Conservation (phyloP, 768 basidiomycete genomes). For the Suillus cothurnatus region DNA sequence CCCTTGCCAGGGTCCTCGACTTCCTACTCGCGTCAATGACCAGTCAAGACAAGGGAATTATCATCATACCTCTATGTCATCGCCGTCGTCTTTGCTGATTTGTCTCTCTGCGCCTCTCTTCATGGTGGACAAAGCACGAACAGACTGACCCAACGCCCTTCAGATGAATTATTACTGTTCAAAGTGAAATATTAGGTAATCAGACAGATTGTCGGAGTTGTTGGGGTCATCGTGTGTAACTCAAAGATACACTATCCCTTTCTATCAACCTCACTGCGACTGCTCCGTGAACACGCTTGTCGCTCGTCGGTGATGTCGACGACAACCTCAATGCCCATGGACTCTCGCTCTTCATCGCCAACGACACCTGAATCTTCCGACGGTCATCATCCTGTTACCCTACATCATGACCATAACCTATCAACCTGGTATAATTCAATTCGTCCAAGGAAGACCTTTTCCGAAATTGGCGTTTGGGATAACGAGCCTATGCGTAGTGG, state of each 20-base stretch:
- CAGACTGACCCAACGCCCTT: background rate
- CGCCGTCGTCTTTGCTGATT: constrained; percentile 56
- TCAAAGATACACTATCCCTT: constrained; percentile 4
- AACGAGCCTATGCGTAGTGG: constrained; percentile 40
- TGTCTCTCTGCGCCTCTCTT: constrained; percentile 79
- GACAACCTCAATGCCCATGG: constrained; percentile 50
- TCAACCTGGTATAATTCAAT: constrained; percentile 61
- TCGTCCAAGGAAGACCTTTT: constrained; percentile 42
- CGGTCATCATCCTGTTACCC: constrained; percentile 47
- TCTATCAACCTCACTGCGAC: constrained; percentile 8
- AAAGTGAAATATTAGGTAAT: constrained; percentile 26
- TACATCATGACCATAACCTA: constrained; percentile 53
- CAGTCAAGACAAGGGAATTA: background rate
- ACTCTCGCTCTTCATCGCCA: constrained; percentile 75
- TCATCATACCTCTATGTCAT: constrained; percentile 35
- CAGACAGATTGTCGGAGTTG: constrained; percentile 6
- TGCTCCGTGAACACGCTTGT: constrained; percentile 13
- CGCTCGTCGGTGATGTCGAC: constrained; percentile 51
- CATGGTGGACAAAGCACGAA: constrained; percentile 41
- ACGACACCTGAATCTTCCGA: constrained; percentile 68
- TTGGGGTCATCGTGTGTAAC: constrained; percentile 16
- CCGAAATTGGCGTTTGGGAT: constrained; percentile 45
- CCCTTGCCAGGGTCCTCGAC: constrained; percentile 39
- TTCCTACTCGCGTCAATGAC: constrained; percentile 38
- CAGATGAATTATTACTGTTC: background rate